These are phyloP conservation scores for Citrus hindsii DNA, from an alignment of 345 rosid genomes.

Conservation along the genomic window DNA sequence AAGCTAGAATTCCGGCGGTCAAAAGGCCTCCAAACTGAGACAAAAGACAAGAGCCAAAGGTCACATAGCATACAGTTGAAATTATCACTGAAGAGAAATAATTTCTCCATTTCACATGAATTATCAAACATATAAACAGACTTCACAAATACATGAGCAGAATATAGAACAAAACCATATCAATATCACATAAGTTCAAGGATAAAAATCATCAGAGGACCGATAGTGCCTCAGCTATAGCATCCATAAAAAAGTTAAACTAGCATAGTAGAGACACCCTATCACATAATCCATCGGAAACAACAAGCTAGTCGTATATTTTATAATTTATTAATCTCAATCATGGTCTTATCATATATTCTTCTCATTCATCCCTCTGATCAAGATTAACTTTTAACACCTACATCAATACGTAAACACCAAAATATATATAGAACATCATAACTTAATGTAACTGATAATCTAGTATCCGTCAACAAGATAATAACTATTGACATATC, in stretches of 20 bases:
- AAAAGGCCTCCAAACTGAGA: slow-evolving; percentile 87
- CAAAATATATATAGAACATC: background rate
- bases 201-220: background rate
- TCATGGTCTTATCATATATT: background rate
- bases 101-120: background rate
- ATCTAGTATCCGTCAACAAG: background rate
- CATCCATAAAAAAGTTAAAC: background rate
- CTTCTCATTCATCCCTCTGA: background rate
- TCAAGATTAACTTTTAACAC: background rate
- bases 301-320: background rate
- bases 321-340: background rate
- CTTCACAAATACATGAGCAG: background rate
- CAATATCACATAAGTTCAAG: no score
- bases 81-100: background rate
- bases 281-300: background rate
- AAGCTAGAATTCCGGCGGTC: slow-evolving; percentile 76
- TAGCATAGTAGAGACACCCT: background rate
- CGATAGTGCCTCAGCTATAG: background rate
- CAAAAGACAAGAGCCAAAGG: slow-evolving; percentile 8
- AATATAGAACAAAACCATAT: background rate
- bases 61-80: background rate
- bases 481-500: background rate
- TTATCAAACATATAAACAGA: background rate
- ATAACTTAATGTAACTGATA: background rate
- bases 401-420: background rate